Evolutionary conservation across 1,284 basidiomycete genomes (phyloP).

Genomic region (Coniophora puteana): DNA sequence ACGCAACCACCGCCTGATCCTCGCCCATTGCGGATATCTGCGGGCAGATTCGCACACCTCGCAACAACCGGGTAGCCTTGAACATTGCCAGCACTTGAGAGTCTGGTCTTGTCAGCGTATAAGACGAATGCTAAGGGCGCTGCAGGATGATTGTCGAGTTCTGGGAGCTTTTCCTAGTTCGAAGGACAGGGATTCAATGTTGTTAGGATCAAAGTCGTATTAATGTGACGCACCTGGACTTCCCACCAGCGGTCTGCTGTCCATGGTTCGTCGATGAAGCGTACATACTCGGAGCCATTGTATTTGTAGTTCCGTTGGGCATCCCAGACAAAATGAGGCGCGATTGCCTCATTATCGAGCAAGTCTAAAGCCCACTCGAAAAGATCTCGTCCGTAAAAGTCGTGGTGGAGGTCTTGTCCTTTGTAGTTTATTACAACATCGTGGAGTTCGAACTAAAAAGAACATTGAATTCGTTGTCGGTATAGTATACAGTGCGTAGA

Average conservation of each 20-base stretch:
- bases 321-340: constrained; percentile 19
- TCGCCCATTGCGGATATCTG: constrained; percentile 31
- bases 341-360: constrained; percentile 13
- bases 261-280: constrained; percentile 31
- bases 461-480: no score
- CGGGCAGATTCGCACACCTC: constrained; percentile 31
- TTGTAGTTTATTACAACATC: constrained; percentile 19
- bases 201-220: not conserved
- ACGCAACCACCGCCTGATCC: constrained; percentile 33
- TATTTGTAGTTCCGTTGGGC: constrained; percentile 18
- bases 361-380: constrained; percentile 16
- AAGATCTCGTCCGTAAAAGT: constrained; percentile 11
- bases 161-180: not conserved
- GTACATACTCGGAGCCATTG: constrained; percentile 17
- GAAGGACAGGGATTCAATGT: not conserved
- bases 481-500: no score
- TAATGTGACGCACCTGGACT: constrained; percentile 2
- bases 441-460: constrained; percentile 2
- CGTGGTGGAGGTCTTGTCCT: constrained; percentile 22
- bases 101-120: constrained; percentile 7
- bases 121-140: constrained; percentile 5
- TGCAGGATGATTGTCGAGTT: not conserved
- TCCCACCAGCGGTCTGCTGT: constrained; percentile 13
- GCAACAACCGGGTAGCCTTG: constrained; percentile 41
- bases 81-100: constrained; percentile 13